Conservation (phyloP, 2,329 filamentous ascomycete species). For the Alternaria consortialis region DNA sequence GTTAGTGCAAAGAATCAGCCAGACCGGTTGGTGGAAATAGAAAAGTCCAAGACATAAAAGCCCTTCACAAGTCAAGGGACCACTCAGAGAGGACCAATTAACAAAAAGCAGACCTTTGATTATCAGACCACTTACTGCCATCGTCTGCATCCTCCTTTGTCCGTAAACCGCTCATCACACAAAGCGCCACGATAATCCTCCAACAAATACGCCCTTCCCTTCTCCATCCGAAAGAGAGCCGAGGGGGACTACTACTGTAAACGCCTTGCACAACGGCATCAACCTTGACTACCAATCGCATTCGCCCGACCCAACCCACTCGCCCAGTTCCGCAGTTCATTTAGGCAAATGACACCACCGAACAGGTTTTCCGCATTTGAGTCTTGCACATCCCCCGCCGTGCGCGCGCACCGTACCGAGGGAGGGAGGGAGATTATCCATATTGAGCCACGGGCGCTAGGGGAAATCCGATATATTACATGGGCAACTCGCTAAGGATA, state of each 20-base stretch:
- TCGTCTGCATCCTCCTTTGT: not conserved
- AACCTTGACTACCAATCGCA: not conserved
- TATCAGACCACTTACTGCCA: not conserved
- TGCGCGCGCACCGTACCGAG: constrained; percentile 1
- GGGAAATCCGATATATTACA: constrained; percentile 2
- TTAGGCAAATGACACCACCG: constrained; percentile 31
- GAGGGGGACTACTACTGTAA: not conserved
- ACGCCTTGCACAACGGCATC: not conserved
- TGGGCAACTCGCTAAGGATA: not conserved
- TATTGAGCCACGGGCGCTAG: constrained; percentile 5
- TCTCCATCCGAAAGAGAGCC: not conserved
- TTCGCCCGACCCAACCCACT: not conserved
- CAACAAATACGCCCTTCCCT: not conserved
- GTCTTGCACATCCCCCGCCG: not conserved
- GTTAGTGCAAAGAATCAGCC: constrained; percentile 10
- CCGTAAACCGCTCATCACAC: not conserved
- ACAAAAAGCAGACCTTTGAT: constrained; percentile 13
- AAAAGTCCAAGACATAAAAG: not conserved
- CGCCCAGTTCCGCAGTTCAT: constrained; percentile 14
- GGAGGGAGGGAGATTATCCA: constrained; percentile 3
- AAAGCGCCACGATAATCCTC: not conserved
- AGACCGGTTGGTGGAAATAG: not conserved
- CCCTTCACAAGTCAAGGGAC: not conserved
- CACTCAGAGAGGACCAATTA: constrained; percentile 1
- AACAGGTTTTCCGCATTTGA: not conserved